Percentiles rank a stretch among this genome's conserved stretches.
Evolutionary conservation across 164 flowering plant species (phyloP).

Genomic region (Sedum album): DNA sequence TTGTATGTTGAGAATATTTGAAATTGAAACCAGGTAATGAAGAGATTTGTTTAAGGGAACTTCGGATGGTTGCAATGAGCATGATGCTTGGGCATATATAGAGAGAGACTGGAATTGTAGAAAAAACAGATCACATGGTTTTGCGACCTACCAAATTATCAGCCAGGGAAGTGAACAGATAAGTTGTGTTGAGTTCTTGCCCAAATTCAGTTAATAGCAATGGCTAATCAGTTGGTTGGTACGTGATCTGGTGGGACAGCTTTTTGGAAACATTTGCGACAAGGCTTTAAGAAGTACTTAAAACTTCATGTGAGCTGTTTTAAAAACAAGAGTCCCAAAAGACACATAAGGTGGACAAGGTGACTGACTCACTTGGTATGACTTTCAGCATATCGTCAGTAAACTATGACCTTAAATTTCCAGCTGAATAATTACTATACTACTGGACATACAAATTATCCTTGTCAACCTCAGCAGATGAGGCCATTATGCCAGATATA

Average conservation of each 20-base stretch:
- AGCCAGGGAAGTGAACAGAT: not conserved
- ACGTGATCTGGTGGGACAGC: not conserved
- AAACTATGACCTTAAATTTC: not conserved
- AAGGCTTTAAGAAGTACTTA: not conserved
- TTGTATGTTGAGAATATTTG: not conserved
- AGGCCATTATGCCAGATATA: not conserved
- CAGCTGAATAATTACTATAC: not conserved
- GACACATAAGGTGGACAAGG: not conserved
- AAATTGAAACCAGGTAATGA: not conserved
- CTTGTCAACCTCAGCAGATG: not conserved
- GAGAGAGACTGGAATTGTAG: too few species aligned
- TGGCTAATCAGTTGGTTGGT: not conserved
- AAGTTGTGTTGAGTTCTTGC: not conserved
- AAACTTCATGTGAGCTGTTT: not conserved
- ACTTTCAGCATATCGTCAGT: too few species aligned
- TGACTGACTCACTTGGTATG: not conserved
- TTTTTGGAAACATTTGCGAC: not conserved
- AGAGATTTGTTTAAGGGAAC: not conserved
- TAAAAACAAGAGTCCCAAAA: not conserved
- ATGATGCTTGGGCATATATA: too few species aligned
- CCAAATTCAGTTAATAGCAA: not conserved
- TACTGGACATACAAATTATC: not conserved
- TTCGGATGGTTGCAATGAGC: too few species aligned
- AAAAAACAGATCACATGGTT: slow-evolving; percentile 1
- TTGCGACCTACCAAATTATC: slow-evolving; percentile 2